phyloP scores from a whole-genome alignment of 768 basidiomycete genomes.

The Neoboletus brunneissimus region DNA sequence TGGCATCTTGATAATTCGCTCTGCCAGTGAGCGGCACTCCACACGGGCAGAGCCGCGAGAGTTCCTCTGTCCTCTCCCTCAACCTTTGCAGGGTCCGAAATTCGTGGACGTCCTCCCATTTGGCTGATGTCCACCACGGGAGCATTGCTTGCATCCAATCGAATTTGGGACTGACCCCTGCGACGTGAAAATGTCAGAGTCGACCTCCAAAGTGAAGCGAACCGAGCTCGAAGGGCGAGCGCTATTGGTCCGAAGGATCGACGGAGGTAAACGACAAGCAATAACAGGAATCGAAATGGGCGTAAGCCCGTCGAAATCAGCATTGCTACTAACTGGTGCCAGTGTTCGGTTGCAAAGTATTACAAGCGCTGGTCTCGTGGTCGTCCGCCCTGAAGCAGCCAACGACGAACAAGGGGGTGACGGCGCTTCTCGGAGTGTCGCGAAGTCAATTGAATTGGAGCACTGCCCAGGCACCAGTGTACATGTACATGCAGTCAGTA shows the following conservation, averaged over 20 bases:
- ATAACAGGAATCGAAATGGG: constrained; percentile 4
- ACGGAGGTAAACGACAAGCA: constrained; percentile 4
- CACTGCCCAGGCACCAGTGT: no score
- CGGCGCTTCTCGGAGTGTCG: no score
- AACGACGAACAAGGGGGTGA: no score
- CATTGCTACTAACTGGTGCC: background rate
- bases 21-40: background rate
- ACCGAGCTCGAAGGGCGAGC: background rate
- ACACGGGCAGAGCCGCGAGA: constrained; percentile 1
- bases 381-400: no score
- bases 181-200: background rate
- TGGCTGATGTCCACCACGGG: background rate
- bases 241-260: background rate
- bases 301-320: background rate
- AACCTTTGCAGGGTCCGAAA: no score
- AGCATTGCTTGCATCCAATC: background rate
- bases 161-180: background rate
- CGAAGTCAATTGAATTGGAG: no score
- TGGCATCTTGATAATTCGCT: background rate
- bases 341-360: background rate
- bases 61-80: background rate
- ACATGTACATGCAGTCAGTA: no score
- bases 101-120: background rate
- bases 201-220: constrained; percentile 4
- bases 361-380: no score